A percentile compares a stretch with the other conserved stretches of the same genome.
phyloP scores from a whole-genome alignment of 129 eudicot species.

The Escallonia herrerae region DNA sequence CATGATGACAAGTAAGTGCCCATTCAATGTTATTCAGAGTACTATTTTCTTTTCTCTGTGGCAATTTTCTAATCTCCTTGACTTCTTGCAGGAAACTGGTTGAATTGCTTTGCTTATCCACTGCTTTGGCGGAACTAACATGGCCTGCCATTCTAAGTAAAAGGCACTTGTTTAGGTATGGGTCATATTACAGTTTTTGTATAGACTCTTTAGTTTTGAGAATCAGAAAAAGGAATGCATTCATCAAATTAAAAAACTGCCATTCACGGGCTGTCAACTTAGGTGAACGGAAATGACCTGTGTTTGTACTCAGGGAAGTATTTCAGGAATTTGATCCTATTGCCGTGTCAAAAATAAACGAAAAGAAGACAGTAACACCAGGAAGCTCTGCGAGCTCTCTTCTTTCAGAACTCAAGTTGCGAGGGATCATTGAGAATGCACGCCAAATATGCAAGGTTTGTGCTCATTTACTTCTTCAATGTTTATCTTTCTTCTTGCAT shows the following conservation, averaged over 20 bases:
- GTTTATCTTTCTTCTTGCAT: too few species aligned
- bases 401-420: constrained; percentile 77
- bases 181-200: background rate
- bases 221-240: constrained; percentile 2
- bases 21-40: background rate
- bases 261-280: background rate
- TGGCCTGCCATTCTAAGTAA: constrained; percentile 86
- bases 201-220: background rate
- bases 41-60: background rate
- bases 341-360: constrained; percentile 66
- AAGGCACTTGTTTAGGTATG: constrained; percentile 70
- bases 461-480: background rate
- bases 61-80: constrained; percentile 10
- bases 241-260: background rate
- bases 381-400: constrained; percentile 71
- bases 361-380: constrained; percentile 55
- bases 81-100: constrained; percentile 60
- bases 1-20: constrained; percentile 64
- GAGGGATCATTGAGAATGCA: constrained; percentile 73
- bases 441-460: constrained; percentile 82
- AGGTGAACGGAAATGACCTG: constrained; percentile 13
- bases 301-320: constrained; percentile 54
- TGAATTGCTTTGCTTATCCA: constrained; percentile 80
- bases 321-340: constrained; percentile 74
- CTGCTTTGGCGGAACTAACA: constrained; percentile 83